These are phyloP conservation scores for Vitis rupestris DNA, from an alignment of 164 flowering plant genomes.

Conservation along the genomic window DNA sequence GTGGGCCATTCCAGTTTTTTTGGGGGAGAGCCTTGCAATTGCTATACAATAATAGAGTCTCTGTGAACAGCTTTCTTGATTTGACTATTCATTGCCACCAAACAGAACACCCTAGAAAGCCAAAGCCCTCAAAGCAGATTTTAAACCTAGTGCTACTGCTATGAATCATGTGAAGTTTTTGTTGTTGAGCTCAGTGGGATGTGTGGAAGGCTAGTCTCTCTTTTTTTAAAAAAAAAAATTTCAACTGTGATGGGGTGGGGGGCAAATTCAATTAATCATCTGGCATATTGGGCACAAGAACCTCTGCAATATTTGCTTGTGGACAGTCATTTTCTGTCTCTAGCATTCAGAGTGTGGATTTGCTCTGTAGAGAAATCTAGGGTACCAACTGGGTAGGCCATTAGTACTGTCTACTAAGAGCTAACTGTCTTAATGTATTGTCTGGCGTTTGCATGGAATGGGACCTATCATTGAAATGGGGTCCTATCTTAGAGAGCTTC, in stretches of 20 bases:
- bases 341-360: conserved; percentile 15
- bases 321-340: conserved; percentile 22
- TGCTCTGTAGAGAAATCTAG: conserved; percentile 18
- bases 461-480: conserved; percentile 10
- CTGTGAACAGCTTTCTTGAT: conserved; percentile 30
- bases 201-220: too few relatives aligned
- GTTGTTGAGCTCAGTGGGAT: too few relatives aligned
- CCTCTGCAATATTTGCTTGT: neutral
- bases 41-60: conserved; percentile 40
- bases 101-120: conserved; percentile 11
- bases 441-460: conserved; percentile 15
- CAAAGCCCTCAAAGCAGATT: neutral
- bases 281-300: neutral
- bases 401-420: conserved; percentile 1
- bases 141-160: neutral
- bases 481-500: neutral
- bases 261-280: too few relatives aligned
- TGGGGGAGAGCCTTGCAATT: conserved; percentile 18
- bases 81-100: conserved; percentile 34
- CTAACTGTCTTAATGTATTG: conserved; percentile 17
- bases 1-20: conserved; percentile 46
- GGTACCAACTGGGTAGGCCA: conserved; percentile 22
- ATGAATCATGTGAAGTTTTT: too few relatives aligned
- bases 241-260: too few relatives aligned
- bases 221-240: too few relatives aligned